Evolutionary conservation across 164 flowering plant species (phyloP), one percentile per base, ranked within the genome.

Genomic region (Magnolia officinalis): DNA sequence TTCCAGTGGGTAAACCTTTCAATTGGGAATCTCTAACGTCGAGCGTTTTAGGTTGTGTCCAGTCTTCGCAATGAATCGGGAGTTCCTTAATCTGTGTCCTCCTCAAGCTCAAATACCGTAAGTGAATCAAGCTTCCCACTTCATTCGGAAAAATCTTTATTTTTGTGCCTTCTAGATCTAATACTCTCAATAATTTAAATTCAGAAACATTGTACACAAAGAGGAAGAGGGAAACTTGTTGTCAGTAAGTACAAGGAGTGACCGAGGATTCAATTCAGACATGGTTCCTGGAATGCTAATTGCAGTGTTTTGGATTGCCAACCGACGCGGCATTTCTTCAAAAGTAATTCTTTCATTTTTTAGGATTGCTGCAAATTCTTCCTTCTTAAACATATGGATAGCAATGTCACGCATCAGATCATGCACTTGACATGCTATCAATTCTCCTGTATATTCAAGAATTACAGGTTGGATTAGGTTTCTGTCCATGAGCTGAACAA

Each of bases 11-110:
- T 2, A 88, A 64, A n/a, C 26, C 75, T 67, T 77, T 55, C 13
- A 88, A 20, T 18, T 61, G 21, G 18, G 89, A 81, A 11, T 80
- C 70, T 67, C 84, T 74, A 5, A 86, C 67, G 74, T 88, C 89
- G 65, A 86, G 70, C 5, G 83, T 85, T 69, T 88, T 1, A 88
- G 70, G 68, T 77, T 85, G 10, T 51, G 37, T n/a, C n/a, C 1
- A 86, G 85, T 73, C 67, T 83, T 63, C 75, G 82, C 8, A 88
- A 77, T 7, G 88, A 77, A 37, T 78, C 67, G 90, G 90, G 69
- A 88, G 81, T 74, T 64, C 6, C 6, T 37, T 5, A 37, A 37
- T 37, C 45, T 37, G 45, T 37, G 45, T 37, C 45, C 45, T 37
- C 50, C 84, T 26, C 29, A 26, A 26, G 29, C 29, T 26, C 2